Conservation (phyloP, 441 rosid genomes). For the Gossypium armourianum region DNA sequence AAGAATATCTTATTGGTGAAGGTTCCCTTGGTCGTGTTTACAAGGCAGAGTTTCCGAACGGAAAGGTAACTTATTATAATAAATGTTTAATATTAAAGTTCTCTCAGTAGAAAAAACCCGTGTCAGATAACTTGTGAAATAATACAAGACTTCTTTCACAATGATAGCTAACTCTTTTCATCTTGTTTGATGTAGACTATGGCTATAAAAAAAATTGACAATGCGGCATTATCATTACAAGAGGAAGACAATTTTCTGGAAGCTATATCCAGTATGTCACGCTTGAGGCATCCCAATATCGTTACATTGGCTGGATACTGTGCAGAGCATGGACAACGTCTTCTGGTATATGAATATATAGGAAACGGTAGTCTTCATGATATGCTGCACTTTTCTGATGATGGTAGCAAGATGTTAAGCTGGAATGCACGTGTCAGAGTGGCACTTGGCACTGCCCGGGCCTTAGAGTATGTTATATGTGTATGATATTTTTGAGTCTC, state of each 20-base stretch:
- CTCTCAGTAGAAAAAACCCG: neutral
- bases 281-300: conserved; percentile 79
- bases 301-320: conserved; percentile 75
- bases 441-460: conserved; percentile 89
- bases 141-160: conserved; percentile 1
- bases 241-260: conserved; percentile 86
- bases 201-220: conserved; percentile 91
- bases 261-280: conserved; percentile 82
- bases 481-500: conserved; percentile 3
- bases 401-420: conserved; percentile 49
- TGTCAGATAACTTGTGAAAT: conserved; percentile 1
- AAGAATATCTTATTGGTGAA: conserved; percentile 82
- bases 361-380: conserved; percentile 70
- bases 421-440: conserved; percentile 98
- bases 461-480: conserved; percentile 69
- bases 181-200: conserved; percentile 37
- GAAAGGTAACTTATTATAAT: conserved; percentile 44
- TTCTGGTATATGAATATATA: conserved; percentile 63
- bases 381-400: conserved; percentile 66
- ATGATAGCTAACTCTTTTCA: conserved; percentile 4
- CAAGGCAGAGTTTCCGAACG: conserved; percentile 66
- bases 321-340: conserved; percentile 87
- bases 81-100: neutral
- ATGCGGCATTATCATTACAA: conserved; percentile 69
- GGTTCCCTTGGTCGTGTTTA: conserved; percentile 97